Conservation (phyloP, 2,329 filamentous ascomycete species). For the Cladorrhinum sp. region DNA sequence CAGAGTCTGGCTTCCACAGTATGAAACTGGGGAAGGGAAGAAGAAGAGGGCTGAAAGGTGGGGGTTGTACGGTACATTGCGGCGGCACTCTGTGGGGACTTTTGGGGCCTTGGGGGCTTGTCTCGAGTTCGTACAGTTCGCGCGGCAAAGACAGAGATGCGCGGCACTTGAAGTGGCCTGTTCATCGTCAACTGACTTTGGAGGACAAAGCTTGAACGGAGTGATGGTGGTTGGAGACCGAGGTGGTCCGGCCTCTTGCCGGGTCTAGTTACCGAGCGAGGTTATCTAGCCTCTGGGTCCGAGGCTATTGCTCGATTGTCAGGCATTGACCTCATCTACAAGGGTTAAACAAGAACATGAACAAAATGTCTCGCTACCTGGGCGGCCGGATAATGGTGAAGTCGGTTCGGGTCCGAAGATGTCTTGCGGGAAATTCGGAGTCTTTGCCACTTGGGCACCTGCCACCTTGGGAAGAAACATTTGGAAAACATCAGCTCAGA, state of each 20-base stretch:
- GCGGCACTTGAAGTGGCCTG: background rate
- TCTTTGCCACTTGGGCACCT: background rate
- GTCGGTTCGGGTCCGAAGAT: background rate
- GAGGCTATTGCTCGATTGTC: background rate
- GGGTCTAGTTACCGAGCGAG: background rate
- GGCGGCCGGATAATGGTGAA: background rate
- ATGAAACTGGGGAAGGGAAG: constrained; percentile 18
- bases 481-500: constrained; percentile 1
- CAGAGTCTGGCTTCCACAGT: background rate
- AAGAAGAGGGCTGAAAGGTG: constrained; percentile 4
- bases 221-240: background rate
- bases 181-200: background rate
- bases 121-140: constrained; percentile 4
- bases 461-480: background rate
- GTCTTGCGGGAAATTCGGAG: background rate
- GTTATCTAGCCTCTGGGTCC: background rate
- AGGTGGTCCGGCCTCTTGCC: background rate
- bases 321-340: background rate
- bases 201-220: background rate
- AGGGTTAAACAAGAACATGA: background rate
- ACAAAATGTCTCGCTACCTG: background rate
- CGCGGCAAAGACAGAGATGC: background rate
- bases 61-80: background rate
- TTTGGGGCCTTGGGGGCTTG: constrained; percentile 3
- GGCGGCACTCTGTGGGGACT: background rate